Evolutionary conservation across 371 early-diverging fungal species (phyloP).

Genomic region (Racocetra persica): DNA sequence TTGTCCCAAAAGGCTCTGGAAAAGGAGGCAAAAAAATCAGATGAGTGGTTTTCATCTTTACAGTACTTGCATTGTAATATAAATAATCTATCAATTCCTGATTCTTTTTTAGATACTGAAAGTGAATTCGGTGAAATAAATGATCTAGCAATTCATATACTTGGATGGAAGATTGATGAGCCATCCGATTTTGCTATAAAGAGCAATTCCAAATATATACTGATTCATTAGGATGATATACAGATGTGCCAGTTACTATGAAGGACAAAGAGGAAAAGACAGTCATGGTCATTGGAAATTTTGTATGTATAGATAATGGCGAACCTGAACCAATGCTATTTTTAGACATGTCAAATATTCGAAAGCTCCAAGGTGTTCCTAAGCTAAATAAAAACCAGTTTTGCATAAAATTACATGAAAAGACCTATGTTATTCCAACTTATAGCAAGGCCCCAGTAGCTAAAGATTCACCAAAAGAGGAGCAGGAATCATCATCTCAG

Average conservation of each 20-base stretch:
- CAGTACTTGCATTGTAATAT: background rate
- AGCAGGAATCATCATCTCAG: background rate
- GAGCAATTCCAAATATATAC: background rate
- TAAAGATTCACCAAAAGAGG: background rate
- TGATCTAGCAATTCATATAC: background rate
- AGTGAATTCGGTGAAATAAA: constrained; percentile 1
- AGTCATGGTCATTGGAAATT: background rate
- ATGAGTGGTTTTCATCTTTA: constrained; percentile 16
- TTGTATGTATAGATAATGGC: background rate
- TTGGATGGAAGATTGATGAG: constrained; percentile 1
- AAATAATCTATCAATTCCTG: constrained; percentile 6
- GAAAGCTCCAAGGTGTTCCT: background rate
- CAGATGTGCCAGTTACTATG: background rate
- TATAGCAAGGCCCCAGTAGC: background rate
- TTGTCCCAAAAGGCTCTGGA: background rate
- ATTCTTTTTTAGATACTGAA: background rate
- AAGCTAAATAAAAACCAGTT: constrained; percentile 9
- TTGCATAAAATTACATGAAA: background rate
- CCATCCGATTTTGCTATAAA: background rate
- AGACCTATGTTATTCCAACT: background rate
- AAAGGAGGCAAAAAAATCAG: background rate
- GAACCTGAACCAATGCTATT: constrained; percentile 12
- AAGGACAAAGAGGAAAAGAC: background rate
- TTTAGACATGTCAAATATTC: background rate
- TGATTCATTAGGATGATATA: background rate